Evolutionary conservation across 495 filamentous ascomycete genomes (phyloP).

Genomic region (Lophium mytilinum): DNA sequence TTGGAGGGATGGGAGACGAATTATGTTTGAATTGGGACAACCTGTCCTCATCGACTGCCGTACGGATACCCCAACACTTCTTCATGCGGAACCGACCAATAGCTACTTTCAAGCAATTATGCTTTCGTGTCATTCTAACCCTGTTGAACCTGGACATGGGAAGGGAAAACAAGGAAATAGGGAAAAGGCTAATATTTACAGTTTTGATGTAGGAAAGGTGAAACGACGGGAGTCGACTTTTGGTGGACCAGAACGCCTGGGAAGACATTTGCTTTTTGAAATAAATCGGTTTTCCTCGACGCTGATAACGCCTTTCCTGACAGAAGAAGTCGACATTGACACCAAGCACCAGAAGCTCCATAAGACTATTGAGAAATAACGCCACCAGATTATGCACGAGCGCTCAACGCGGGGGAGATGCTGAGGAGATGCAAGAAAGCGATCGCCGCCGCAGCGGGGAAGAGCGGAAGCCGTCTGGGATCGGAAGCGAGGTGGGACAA

Average conservation of each 20-base stretch:
- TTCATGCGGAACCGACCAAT: no score
- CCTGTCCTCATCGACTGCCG: no score
- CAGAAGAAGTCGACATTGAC: background rate
- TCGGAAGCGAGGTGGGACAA: background rate
- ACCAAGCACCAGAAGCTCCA: background rate
- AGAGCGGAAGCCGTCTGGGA: background rate
- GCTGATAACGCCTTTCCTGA: no score
- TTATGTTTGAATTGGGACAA: no score
- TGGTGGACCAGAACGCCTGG: background rate
- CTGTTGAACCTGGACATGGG: no score
- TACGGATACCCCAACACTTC: no score
- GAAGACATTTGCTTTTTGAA: slow-evolving; percentile 15
- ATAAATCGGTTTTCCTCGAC: background rate
- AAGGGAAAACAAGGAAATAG: background rate
- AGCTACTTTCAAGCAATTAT: no score
- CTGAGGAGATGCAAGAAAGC: slow-evolving; percentile 11
- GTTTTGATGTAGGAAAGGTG: background rate
- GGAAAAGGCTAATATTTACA: background rate
- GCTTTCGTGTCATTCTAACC: no score
- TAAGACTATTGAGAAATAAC: background rate
- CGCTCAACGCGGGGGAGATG: slow-evolving; percentile 24
- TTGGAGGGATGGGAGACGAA: no score
- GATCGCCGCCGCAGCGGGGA: slow-evolving; percentile 1
- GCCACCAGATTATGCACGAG: slow-evolving; percentile 23
- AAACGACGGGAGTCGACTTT: slow-evolving; percentile 12